These are phyloP conservation scores for Aspergillus brasiliensis DNA, from an alignment of 2,329 filamentous ascomycete genomes.

Conservation along the genomic window DNA sequence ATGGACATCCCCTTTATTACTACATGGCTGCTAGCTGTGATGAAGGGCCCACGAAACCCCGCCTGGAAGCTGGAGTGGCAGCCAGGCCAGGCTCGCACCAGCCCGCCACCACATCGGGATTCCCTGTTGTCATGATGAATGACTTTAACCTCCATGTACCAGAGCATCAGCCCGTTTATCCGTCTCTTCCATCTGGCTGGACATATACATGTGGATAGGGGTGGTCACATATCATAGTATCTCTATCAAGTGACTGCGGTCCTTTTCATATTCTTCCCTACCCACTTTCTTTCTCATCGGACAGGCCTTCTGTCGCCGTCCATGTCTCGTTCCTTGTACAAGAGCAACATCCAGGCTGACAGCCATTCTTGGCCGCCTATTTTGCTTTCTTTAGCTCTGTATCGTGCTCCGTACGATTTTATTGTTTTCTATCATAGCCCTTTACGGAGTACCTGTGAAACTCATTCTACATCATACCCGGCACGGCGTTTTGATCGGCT, in stretches of 20 bases:
- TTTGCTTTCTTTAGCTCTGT: background rate
- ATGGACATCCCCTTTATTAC: constrained; percentile 28
- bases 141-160: constrained; percentile 29
- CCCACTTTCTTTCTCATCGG: background rate
- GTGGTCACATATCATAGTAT: background rate
- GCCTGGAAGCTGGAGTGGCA: constrained; percentile 21
- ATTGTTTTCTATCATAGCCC: background rate
- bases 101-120: constrained; percentile 9
- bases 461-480: background rate
- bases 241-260: background rate
- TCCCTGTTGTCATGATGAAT: constrained; percentile 28
- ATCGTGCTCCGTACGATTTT: background rate
- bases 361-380: background rate
- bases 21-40: constrained; percentile 23
- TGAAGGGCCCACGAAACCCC: constrained; percentile 13
- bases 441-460: background rate
- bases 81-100: constrained; percentile 21
- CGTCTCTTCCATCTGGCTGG: constrained; percentile 22
- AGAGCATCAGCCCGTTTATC: constrained; percentile 23
- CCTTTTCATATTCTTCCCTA: background rate
- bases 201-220: constrained; percentile 21
- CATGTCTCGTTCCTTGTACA: background rate
- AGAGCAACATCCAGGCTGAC: background rate
- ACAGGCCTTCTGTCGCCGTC: background rate
- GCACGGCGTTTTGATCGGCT: background rate